Evolutionary conservation across 1,284 basidiomycete genomes (phyloP).

Genomic region (Cutaneotrichosporon sp.): DNA sequence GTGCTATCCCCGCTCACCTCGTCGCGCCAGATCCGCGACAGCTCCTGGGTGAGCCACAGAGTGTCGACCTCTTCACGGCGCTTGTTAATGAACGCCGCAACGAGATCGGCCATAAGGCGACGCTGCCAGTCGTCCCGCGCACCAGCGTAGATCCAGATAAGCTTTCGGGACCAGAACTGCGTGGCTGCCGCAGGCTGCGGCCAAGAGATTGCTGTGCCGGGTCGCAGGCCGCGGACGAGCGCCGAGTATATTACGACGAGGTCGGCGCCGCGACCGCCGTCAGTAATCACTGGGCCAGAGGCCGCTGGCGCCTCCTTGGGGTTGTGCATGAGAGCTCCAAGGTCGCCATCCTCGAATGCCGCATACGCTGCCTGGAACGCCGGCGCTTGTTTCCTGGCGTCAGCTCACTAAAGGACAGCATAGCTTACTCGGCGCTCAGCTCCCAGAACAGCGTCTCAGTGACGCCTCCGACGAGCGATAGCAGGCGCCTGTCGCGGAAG

Average conservation of each 20-base stretch:
- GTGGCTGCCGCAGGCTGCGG: slow-evolving; percentile 21
- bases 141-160: slow-evolving; percentile 57
- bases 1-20: slow-evolving; percentile 15
- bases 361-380: slow-evolving; percentile 55
- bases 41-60: slow-evolving; percentile 31
- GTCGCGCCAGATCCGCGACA: slow-evolving; percentile 46
- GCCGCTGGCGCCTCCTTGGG: slow-evolving; percentile 35
- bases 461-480: slow-evolving; percentile 61
- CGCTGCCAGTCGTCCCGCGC: slow-evolving; percentile 58
- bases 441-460: slow-evolving; percentile 65
- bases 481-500: slow-evolving; percentile 60
- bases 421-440: slow-evolving; percentile 58
- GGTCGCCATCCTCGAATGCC: slow-evolving; percentile 59
- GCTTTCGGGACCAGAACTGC: slow-evolving; percentile 54
- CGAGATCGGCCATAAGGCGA: slow-evolving; percentile 57
- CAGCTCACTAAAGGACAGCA: neutral
- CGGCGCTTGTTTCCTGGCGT: slow-evolving; percentile 53
- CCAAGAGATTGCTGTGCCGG: slow-evolving; percentile 35
- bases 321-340: slow-evolving; percentile 55
- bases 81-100: slow-evolving; percentile 72
- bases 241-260: slow-evolving; percentile 64
- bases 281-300: neutral
- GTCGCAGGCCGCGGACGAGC: slow-evolving; percentile 58
- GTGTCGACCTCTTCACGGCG: slow-evolving; percentile 56
- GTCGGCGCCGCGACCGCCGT: slow-evolving; percentile 49